phyloP scores from a whole-genome alignment of 345 rosid genomes.

The Brassica cretica region DNA sequence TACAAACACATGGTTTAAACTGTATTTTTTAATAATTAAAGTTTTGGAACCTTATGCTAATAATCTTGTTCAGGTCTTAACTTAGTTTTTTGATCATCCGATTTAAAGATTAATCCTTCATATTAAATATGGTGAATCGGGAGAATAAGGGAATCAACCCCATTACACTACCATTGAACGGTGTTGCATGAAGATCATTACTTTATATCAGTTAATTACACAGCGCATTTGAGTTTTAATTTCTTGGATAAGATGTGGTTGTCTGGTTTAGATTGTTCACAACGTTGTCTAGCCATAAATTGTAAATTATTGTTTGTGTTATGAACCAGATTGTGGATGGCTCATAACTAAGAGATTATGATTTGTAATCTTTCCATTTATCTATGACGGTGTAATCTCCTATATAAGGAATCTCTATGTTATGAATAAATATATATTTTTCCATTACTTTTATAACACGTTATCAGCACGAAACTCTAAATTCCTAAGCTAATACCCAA shows the following conservation, averaged over 20 bases:
- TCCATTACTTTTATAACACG: no score
- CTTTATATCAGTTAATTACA: not conserved
- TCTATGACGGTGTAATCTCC: no score
- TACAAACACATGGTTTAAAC: not conserved
- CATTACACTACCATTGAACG: not conserved
- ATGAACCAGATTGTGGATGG: no score
- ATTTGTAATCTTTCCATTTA: no score
- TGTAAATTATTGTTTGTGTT: constrained; percentile 18
- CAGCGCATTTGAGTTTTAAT: constrained; percentile 26
- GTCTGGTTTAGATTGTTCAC: constrained; percentile 24
- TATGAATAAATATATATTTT: no score
- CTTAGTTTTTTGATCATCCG: not conserved
- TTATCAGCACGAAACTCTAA: no score
- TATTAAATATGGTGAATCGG: not conserved
- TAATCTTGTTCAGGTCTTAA: not conserved
- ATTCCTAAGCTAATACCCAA: no score
- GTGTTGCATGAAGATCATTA: not conserved
- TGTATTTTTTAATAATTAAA: not conserved
- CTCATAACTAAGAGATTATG: no score
- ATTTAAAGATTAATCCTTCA: not conserved
- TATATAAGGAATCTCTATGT: no score
- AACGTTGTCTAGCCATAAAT: constrained; percentile 29
- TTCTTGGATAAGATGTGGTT: constrained; percentile 20
- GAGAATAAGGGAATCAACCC: not conserved
- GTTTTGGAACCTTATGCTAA: not conserved